These are phyloP conservation scores for Styphnolobium japonicum DNA, from an alignment of 306 rosid species.

Conservation along the genomic window DNA sequence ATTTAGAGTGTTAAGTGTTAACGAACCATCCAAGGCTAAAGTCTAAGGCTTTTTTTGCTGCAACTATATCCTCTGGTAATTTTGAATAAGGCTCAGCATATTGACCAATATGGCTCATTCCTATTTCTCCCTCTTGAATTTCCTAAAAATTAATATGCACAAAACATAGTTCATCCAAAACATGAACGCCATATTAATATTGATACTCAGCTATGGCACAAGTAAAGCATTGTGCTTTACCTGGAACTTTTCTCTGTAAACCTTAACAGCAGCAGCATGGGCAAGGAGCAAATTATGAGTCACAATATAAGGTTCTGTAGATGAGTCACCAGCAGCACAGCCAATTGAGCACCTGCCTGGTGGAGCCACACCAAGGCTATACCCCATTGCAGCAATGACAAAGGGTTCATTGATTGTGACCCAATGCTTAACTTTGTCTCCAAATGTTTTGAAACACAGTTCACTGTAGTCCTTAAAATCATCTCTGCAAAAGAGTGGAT, in stretches of 20 bases:
- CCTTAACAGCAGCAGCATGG: slow-evolving; percentile 29
- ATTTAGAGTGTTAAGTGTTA: not conserved
- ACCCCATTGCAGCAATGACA: slow-evolving; percentile 12
- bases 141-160: not conserved
- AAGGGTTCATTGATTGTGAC: slow-evolving; percentile 40
- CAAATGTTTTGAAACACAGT: slow-evolving; percentile 26
- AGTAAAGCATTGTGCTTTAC: not conserved
- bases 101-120: slow-evolving; percentile 15
- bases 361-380: slow-evolving; percentile 29
- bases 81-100: slow-evolving; percentile 30
- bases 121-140: slow-evolving; percentile 45
- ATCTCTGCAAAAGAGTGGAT: slow-evolving; percentile 31
- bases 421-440: slow-evolving; percentile 43
- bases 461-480: slow-evolving; percentile 36
- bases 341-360: slow-evolving; percentile 38
- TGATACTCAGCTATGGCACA: not conserved
- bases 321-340: slow-evolving; percentile 25
- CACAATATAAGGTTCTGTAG: slow-evolving; percentile 41
- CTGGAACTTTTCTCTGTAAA: slow-evolving; percentile 27
- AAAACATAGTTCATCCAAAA: not conserved
- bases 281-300: slow-evolving; percentile 37
- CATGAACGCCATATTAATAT: not conserved
- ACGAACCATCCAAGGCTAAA: slow-evolving; percentile 38
- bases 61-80: slow-evolving; percentile 25
- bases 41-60: slow-evolving; percentile 36